These are phyloP conservation scores for Euphorbia pulcherrima DNA, from an alignment of 345 rosid species.

Conservation along the genomic window DNA sequence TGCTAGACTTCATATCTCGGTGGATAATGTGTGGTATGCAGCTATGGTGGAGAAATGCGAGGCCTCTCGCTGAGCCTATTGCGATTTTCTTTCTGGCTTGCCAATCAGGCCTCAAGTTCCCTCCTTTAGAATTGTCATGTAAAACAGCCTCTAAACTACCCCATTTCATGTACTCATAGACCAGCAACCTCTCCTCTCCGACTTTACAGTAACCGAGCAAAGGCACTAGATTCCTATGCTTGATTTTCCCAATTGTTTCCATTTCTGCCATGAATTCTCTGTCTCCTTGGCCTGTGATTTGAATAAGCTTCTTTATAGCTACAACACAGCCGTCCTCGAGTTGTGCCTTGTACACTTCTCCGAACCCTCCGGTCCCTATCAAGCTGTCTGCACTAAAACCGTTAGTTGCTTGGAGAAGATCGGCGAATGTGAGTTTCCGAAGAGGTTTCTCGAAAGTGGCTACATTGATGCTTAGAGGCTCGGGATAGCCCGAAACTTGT, in stretches of 20 bases:
- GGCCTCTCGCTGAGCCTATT: constrained; percentile 89
- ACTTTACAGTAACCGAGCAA: constrained; percentile 88
- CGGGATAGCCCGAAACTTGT: constrained; percentile 70
- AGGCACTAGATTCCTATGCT: constrained; percentile 92
- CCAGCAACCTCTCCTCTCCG: constrained; percentile 97
- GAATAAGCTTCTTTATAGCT: constrained; percentile 88
- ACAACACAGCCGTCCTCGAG: constrained; percentile 67
- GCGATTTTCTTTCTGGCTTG: constrained; percentile 80
- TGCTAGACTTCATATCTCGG: constrained; percentile 96
- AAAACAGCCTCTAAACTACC: constrained; percentile 92
- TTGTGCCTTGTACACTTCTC: constrained; percentile 94
- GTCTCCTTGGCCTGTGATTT: constrained; percentile 88
- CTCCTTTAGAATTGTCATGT: constrained; percentile 58
- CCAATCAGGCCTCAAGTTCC: constrained; percentile 64
- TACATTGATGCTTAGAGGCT: constrained; percentile 90
- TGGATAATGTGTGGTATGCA: constrained; percentile 98
- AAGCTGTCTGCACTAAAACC: constrained; percentile 86
- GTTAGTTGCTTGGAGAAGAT: constrained; percentile 90
- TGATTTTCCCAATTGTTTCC: constrained; percentile 98
- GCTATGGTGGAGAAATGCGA: constrained; percentile 96
- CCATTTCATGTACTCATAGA: constrained; percentile 96
- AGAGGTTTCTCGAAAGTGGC: constrained; percentile 98
- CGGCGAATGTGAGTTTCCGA: constrained; percentile 78
- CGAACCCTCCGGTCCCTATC: constrained; percentile 94
- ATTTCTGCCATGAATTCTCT: constrained; percentile 99